A percentile compares a stretch with the other conserved stretches of the same genome.
Evolutionary conservation across 164 flowering plant species (phyloP).

Genomic region (Cinnamomum chago): DNA sequence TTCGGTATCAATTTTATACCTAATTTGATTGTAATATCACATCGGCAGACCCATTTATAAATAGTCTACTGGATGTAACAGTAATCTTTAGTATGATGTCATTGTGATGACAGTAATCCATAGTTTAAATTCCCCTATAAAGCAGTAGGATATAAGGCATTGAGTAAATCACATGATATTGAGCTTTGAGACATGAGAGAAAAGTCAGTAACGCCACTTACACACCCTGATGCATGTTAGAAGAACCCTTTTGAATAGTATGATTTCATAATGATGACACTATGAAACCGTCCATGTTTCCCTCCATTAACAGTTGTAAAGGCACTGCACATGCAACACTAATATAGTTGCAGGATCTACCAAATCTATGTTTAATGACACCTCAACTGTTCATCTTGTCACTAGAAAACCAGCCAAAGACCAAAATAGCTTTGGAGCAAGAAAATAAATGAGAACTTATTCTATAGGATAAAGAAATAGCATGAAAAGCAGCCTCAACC

Average conservation of each 20-base stretch:
- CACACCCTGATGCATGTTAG: neutral
- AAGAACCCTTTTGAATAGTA: neutral
- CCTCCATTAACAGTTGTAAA: neutral
- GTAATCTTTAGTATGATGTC: neutral
- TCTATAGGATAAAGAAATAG: slow-evolving; percentile 1
- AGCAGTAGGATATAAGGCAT: neutral
- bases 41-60: neutral
- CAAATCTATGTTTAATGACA: neutral
- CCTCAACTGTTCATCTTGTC: neutral
- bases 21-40: too few relatives aligned
- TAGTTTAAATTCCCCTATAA: neutral
- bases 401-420: neutral
- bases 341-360: neutral
- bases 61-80: neutral
- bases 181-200: neutral
- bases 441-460: slow-evolving; percentile 5
- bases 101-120: neutral
- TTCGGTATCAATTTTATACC: too few relatives aligned
- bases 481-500: slow-evolving; percentile 4
- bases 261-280: neutral
- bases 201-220: neutral
- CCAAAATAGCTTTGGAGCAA: neutral
- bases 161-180: neutral
- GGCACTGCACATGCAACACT: neutral
- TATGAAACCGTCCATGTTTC: neutral